phyloP scores from a whole-genome alignment of 192 early-diverging fungal genomes.

The Entomortierella beljakovae region DNA sequence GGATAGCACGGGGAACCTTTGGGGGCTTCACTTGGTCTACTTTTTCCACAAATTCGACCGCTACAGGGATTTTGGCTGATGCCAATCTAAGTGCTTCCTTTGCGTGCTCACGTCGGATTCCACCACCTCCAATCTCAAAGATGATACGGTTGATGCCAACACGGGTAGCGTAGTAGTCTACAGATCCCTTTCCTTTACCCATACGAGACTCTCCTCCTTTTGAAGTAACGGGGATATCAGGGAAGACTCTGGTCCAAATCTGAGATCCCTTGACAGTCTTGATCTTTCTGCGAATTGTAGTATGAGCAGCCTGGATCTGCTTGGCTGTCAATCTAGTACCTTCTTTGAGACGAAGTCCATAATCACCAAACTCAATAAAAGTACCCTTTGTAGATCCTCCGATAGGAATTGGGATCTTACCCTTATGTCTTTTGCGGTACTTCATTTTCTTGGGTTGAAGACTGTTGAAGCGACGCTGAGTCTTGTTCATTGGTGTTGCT shows the following conservation, averaged over 20 bases:
- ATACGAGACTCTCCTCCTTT: constrained; percentile 95
- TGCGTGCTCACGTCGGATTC: constrained; percentile 85
- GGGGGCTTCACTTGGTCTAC: constrained; percentile 54
- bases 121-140: constrained; percentile 84
- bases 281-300: constrained; percentile 80
- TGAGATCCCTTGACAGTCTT: constrained; percentile 89
- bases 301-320: constrained; percentile 84
- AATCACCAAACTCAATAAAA: constrained; percentile 89
- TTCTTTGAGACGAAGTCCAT: constrained; percentile 90
- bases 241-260: constrained; percentile 90
- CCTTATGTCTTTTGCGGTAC: constrained; percentile 89
- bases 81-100: constrained; percentile 80
- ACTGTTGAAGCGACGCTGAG: constrained; percentile 65
- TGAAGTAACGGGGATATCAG: constrained; percentile 91
- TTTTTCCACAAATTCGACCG: constrained; percentile 74
- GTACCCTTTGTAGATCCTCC: constrained; percentile 91
- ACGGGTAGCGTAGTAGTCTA: constrained; percentile 94
- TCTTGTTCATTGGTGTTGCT: constrained; percentile 42
- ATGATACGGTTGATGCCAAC: constrained; percentile 90
- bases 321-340: constrained; percentile 85
- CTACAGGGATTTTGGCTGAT: constrained; percentile 71
- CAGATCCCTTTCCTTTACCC: constrained; percentile 97
- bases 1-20: constrained; percentile 38
- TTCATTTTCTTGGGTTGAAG: constrained; percentile 81
- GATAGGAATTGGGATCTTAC: constrained; percentile 82